phyloP scores from a whole-genome alignment of 495 filamentous ascomycete species.

The Penicillium cinerascens region DNA sequence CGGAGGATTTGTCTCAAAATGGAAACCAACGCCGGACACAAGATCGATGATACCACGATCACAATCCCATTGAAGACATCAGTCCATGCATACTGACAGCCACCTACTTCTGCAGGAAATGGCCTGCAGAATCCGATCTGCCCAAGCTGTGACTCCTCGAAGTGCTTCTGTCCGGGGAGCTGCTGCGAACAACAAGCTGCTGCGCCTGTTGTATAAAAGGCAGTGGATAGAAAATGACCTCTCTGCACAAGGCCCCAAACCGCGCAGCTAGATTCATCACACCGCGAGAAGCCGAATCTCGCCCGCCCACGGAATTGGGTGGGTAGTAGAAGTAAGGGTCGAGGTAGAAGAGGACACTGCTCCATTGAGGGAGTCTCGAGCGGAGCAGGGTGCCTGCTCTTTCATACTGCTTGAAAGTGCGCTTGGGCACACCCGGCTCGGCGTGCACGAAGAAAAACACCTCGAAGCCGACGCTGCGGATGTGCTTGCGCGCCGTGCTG shows the following conservation, averaged over 20 bases:
- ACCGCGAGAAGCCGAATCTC: conserved; percentile 30
- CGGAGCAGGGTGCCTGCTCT: conserved; percentile 21
- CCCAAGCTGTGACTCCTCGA: background rate
- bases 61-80: background rate
- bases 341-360: conserved; percentile 31
- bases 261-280: conserved; percentile 31
- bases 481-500: conserved; percentile 26
- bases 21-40: background rate
- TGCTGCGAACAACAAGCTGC: conserved; percentile 19
- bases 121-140: too few species aligned
- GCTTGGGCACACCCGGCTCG: conserved; percentile 36
- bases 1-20: background rate
- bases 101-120: background rate
- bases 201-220: conserved; percentile 28
- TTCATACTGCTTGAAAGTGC: conserved; percentile 33
- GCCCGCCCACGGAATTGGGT: conserved; percentile 22
- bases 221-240: conserved; percentile 33
- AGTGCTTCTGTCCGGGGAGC: conserved; percentile 9
- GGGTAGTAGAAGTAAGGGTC: conserved; percentile 41
- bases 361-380: conserved; percentile 27
- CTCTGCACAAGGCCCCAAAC: conserved; percentile 25
- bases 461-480: conserved; percentile 43
- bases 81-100: background rate
- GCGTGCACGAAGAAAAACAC: conserved; percentile 41
- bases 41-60: background rate